Conservation (phyloP, 768 basidiomycete species). For the Auriscalpium vulgare region DNA sequence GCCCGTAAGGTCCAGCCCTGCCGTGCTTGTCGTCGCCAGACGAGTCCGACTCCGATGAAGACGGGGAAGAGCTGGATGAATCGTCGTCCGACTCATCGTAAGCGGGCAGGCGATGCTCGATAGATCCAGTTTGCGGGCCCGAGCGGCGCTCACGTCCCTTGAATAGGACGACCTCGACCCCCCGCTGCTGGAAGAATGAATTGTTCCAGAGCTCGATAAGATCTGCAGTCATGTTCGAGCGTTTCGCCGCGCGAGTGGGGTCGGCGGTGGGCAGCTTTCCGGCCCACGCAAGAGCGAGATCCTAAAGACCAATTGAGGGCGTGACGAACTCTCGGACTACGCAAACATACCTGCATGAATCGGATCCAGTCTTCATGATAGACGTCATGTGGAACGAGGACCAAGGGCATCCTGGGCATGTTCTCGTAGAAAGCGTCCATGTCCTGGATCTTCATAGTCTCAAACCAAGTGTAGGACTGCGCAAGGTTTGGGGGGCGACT, state of each 20-base stretch:
- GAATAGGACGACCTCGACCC: slow-evolving; percentile 75
- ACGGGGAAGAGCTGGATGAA: slow-evolving; percentile 31
- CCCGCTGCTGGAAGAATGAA: slow-evolving; percentile 66
- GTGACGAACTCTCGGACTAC: neutral
- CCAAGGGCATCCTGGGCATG: slow-evolving; percentile 63
- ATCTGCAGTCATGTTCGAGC: slow-evolving; percentile 55
- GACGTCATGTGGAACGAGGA: slow-evolving; percentile 70
- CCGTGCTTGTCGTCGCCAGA: slow-evolving; percentile 34
- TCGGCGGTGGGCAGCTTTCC: slow-evolving; percentile 60
- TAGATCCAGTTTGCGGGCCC: slow-evolving; percentile 45
- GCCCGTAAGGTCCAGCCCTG: slow-evolving; percentile 20
- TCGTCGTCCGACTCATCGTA: slow-evolving; percentile 31
- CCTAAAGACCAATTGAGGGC: slow-evolving; percentile 32
- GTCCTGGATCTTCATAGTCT: slow-evolving; percentile 61
- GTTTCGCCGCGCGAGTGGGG: slow-evolving; percentile 43
- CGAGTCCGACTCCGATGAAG: slow-evolving; percentile 24
- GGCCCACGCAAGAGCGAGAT: slow-evolving; percentile 67
- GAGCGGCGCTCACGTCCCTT: slow-evolving; percentile 72
- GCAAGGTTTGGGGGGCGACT: slow-evolving; percentile 62
- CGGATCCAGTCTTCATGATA: slow-evolving; percentile 74
- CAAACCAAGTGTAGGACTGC: slow-evolving; percentile 62
- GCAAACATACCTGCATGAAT: slow-evolving; percentile 56
- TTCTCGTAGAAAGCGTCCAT: slow-evolving; percentile 68
- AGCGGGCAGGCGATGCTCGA: slow-evolving; percentile 49
- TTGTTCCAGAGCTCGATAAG: slow-evolving; percentile 75